These are phyloP conservation scores for Strigomonas culicis DNA, from an alignment of 208 protist species.

Conservation along the genomic window DNA sequence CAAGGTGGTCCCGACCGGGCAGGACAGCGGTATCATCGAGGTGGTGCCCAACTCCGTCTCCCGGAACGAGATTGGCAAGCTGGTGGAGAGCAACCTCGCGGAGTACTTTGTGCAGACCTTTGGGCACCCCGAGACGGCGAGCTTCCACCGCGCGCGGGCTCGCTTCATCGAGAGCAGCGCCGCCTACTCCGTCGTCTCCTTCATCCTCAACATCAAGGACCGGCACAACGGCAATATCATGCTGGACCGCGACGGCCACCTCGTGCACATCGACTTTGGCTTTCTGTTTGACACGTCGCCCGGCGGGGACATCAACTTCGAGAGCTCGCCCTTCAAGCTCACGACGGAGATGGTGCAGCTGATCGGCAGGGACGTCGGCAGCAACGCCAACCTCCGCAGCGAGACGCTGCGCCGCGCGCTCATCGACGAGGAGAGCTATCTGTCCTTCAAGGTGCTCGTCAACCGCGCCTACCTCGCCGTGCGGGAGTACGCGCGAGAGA, in stretches of 20 bases:
- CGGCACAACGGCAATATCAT: conserved; percentile 96
- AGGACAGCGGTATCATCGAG: conserved; percentile 91
- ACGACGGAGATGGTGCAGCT: conserved; percentile 91
- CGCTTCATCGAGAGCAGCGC: conserved; percentile 93
- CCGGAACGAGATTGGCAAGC: conserved; percentile 90
- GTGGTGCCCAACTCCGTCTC: conserved; percentile 82
- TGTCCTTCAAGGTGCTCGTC: conserved; percentile 72
- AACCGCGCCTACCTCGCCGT: conserved; percentile 84
- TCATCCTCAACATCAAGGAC: conserved; percentile 95
- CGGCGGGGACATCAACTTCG: conserved; percentile 94
- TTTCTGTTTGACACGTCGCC: conserved; percentile 96
- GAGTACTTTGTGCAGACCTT: conserved; percentile 93
- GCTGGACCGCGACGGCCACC: conserved; percentile 84
- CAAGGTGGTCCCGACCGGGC: conserved; percentile 86
- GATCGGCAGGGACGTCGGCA: conserved; percentile 81
- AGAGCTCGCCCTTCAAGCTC: conserved; percentile 93
- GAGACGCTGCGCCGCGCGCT: conserved; percentile 56
- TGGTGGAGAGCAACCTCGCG: conserved; percentile 82
- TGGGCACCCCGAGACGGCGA: conserved; percentile 71
- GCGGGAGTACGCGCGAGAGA: conserved; percentile 73
- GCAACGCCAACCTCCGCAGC: conserved; percentile 48
- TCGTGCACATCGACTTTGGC: conserved; percentile 98
- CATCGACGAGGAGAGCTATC: conserved; percentile 80
- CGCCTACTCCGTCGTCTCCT: conserved; percentile 93
- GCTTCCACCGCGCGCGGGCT: conserved; percentile 81